phyloP scores from a whole-genome alignment of 1,139 yeast species.

The Hanseniaspora uvarum region DNA sequence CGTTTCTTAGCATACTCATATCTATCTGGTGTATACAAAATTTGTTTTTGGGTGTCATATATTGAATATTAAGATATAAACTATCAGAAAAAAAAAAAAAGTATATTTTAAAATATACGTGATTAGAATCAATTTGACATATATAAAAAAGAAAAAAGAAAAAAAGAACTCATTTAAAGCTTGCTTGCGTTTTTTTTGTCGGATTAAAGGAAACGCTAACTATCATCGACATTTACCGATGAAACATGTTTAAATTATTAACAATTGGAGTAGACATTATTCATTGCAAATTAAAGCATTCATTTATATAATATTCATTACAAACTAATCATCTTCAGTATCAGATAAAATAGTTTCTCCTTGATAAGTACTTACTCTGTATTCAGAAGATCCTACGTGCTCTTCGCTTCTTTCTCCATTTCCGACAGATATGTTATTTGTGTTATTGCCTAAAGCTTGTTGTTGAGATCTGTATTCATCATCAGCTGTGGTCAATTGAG shows the following conservation, averaged over 20 bases:
- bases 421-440: not conserved
- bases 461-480: slow-evolving; percentile 15
- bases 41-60: too few relatives aligned
- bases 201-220: not conserved
- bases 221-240: too few relatives aligned
- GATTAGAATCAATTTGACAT: not conserved
- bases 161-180: not conserved
- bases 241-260: too few relatives aligned
- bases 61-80: too few relatives aligned
- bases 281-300: not conserved
- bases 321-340: slow-evolving; percentile 12
- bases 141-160: too few relatives aligned
- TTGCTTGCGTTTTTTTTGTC: too few relatives aligned
- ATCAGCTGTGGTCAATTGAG: slow-evolving; percentile 6
- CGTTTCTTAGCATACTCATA: slow-evolving; percentile 7
- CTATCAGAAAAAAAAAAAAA: too few relatives aligned
- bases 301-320: not conserved
- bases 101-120: not conserved
- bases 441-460: slow-evolving; percentile 1
- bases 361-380: slow-evolving; percentile 16
- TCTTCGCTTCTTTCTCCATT: slow-evolving; percentile 2
- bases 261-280: not conserved
- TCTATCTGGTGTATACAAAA: not conserved
- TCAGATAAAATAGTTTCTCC: slow-evolving; percentile 15
- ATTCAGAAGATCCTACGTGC: not conserved